Evolutionary conservation across 768 basidiomycete genomes (phyloP).

Genomic region (Mycena indigotica): DNA sequence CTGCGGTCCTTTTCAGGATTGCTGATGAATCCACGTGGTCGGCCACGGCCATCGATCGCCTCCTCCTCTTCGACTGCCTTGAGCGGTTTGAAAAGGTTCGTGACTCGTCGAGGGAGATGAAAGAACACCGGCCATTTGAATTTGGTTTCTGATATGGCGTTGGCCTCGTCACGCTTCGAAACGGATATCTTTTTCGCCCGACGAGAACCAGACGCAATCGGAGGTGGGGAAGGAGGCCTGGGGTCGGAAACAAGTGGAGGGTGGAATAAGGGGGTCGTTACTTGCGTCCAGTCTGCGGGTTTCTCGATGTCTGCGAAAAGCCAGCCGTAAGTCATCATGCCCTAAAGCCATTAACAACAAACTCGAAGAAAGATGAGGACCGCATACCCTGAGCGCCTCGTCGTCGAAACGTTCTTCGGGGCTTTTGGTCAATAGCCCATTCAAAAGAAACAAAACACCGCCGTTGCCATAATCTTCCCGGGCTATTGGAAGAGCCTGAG

Average conservation of each 20-base stretch:
- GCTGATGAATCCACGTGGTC: neutral
- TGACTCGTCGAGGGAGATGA: slow-evolving; percentile 7
- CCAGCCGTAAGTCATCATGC: slow-evolving; percentile 2
- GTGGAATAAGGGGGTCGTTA: slow-evolving; percentile 11
- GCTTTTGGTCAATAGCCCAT: slow-evolving; percentile 8
- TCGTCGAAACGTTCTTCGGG: slow-evolving; percentile 3
- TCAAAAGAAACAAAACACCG: slow-evolving; percentile 11
- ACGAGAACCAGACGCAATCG: neutral
- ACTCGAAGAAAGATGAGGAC: neutral
- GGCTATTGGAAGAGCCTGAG: neutral
- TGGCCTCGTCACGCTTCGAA: slow-evolving; percentile 18
- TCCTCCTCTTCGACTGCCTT: neutral
- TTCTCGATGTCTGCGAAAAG: slow-evolving; percentile 17
- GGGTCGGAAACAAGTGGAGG: neutral
- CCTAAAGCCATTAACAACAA: neutral
- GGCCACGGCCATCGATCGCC: neutral
- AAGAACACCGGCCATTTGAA: slow-evolving; percentile 15
- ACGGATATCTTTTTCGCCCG: neutral
- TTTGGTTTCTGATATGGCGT: slow-evolving; percentile 17
- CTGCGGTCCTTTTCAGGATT: neutral
- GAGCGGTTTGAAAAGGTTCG: slow-evolving; percentile 15
- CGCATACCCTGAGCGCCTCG: slow-evolving; percentile 8
- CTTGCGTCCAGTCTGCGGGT: slow-evolving; percentile 10
- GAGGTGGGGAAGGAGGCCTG: neutral
- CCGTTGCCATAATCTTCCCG: neutral